A percentile compares a stretch with the other conserved stretches of the same genome.
Evolutionary conservation across 1,284 basidiomycete species (phyloP).

Genomic region (Cryptococcus maquisensis): DNA sequence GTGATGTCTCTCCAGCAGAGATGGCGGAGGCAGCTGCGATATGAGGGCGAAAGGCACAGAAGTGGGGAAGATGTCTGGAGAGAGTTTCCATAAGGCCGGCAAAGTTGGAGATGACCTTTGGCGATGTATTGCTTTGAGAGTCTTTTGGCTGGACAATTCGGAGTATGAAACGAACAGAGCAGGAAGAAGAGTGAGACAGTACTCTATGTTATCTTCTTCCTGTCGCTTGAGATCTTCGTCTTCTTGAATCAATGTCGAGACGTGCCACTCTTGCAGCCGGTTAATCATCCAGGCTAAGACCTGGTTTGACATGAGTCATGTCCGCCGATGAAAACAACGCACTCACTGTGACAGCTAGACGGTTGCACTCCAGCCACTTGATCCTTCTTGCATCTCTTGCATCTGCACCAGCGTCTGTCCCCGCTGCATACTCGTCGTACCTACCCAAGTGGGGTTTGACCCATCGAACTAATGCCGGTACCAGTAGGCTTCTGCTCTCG

Average conservation of each 20-base stretch:
- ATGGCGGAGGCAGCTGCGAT: conserved; percentile 60
- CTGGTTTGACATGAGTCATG: conserved; percentile 44
- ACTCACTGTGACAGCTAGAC: conserved; percentile 55
- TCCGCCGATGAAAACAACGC: neutral
- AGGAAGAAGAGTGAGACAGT: conserved; percentile 77
- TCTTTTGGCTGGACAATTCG: conserved; percentile 69
- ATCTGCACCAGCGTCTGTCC: conserved; percentile 20
- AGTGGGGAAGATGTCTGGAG: conserved; percentile 85
- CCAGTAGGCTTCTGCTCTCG: conserved; percentile 70
- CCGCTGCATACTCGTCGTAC: conserved; percentile 57
- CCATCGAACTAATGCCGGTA: conserved; percentile 87
- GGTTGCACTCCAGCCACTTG: conserved; percentile 81
- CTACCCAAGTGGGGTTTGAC: conserved; percentile 92
- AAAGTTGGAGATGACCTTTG: conserved; percentile 59
- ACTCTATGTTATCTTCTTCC: conserved; percentile 93
- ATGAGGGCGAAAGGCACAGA: conserved; percentile 88
- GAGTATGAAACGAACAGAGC: conserved; percentile 79
- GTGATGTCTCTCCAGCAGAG: conserved; percentile 41
- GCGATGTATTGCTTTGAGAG: conserved; percentile 65
- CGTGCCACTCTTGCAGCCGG: conserved; percentile 75
- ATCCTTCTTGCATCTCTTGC: conserved; percentile 71
- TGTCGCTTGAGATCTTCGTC: conserved; percentile 63
- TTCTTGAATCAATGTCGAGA: conserved; percentile 60
- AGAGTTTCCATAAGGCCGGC: conserved; percentile 53
- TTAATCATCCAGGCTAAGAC: conserved; percentile 88